Evolutionary conservation across 148 eudicot species (phyloP), one percentile per base, ranked within the genome.

Genomic region (Cornus florida): DNA sequence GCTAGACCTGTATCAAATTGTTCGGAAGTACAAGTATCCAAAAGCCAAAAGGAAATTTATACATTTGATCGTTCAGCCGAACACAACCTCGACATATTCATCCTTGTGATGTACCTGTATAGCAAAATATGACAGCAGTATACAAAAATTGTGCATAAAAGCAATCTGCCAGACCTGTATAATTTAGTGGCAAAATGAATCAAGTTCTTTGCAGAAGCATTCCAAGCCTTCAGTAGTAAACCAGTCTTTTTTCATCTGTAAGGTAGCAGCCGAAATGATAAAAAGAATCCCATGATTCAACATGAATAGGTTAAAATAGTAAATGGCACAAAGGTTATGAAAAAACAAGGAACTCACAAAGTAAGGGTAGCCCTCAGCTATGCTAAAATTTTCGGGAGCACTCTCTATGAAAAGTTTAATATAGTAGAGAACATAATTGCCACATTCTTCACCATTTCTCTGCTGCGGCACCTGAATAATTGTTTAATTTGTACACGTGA

Each of bases 401-500:
- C 74, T 60, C 79, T 88, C 75, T 62, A 89, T 62, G 74, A 89
- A 91, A 65, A 79, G 50, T 19, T 84, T 79, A 66, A 91, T 86
- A 82, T 83, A 89, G 86, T 88, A 91, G 23, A 89, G 92, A 84
- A 90, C 86, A 74, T 80, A 89, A 46, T 68, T 70, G 43, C 90
- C 95, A 67, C 92, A 89, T 79, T 91, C 89, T 35, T 67, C 78
- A 2, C 71, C 77, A 78, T 81, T 81, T 78, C 78, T 88, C 77
- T 88, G 91, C 76, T 91, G 93, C 7, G 95, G 92, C 83, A 91
- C 93, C 95, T 91, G 91, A 76, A 86, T 39, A 81, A 75, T 64
- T 65, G 23, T 70, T 71, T 77, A 39, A 48, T 62, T 17, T 14
- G 20, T 77, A 69, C 13, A 59, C 39, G 31, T 32, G 13, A 46